phyloP scores from a whole-genome alignment of 148 eudicot species.

The Heliosperma pusillum region DNA sequence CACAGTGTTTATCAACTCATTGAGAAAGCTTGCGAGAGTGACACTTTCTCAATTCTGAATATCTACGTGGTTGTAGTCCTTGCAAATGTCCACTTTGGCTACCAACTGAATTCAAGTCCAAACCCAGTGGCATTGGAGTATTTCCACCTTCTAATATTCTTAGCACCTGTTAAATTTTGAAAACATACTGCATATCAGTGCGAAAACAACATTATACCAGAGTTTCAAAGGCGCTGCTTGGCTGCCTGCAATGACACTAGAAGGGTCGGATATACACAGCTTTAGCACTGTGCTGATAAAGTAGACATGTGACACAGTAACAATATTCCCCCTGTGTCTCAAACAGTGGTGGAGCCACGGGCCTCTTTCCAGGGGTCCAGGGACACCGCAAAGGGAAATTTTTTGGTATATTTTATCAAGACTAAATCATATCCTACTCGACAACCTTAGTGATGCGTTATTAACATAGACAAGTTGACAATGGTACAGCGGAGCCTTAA shows the following conservation, averaged over 20 bases:
- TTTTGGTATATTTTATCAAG: too few species aligned
- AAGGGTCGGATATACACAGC: neutral
- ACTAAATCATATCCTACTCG: too few species aligned
- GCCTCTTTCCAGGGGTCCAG: too few species aligned
- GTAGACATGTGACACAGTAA: neutral
- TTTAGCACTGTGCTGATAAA: neutral
- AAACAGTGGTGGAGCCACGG: too few species aligned
- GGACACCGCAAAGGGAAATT: too few species aligned
- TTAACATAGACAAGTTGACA: neutral
- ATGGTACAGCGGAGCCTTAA: neutral
- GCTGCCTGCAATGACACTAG: neutral
- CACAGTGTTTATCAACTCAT: conserved; percentile 21
- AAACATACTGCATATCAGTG: neutral
- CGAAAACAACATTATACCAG: neutral
- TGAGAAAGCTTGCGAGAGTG: conserved; percentile 78
- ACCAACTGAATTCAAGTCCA: conserved; percentile 61
- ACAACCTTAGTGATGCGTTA: neutral
- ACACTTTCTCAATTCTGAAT: conserved; percentile 40
- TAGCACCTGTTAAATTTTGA: conserved; percentile 40
- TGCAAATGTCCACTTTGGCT: conserved; percentile 71
- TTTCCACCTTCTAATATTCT: conserved; percentile 69
- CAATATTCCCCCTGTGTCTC: neutral
- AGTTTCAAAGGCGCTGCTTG: neutral
- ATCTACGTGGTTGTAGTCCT: conserved; percentile 34
- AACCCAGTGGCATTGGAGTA: conserved; percentile 38